Base-by-base conservation (phyloP, 495 filamentous ascomycete species). In the Penicillium turbatum region DNA sequence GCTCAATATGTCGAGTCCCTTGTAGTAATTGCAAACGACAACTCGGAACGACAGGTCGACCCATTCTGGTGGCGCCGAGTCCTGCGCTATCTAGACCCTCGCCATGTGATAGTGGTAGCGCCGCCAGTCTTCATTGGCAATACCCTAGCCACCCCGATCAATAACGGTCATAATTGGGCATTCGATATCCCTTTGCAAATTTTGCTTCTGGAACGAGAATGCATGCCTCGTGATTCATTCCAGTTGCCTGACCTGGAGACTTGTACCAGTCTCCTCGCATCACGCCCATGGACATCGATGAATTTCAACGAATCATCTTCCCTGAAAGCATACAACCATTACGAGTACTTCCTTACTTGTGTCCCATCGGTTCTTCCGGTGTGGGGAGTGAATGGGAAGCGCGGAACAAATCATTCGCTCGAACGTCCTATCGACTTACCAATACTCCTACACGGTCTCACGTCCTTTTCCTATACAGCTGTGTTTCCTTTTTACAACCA, bases 401-500 rank as follows among this genome's bases (percentile, higher is more conserved):
- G 29, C 24, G 17, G 44, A 31, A 17, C 41, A 48, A 46, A 10
- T 15, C 7, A 21, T 10, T n/a, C 17, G 3, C 16, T 21, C 15
- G 29, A 51, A 31, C 44, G 31, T 3, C 38, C 49, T 6, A 10
- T 9, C 13, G 19, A 47, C 1, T 31, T 63, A 17, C 38, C 60
- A 2, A 21, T n/a, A 13, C 43, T 60, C 27, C 41, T 75, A 5
- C 32, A 51, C 8, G 45, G 44, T 6, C 53, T 77, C n/a, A 62
- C 56, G 1, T 59, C 59, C 6, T 70, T 77, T 48, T 60, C 61
- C 30, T 77, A 75, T 44, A 72, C 67, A 6, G 71, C 73, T 0
- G 67, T 77, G 11, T 75, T 77, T 35, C 73, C 73, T 2, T 75
- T 75, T 46, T 75, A 71, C 54, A 77, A 74, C 30, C 72, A 75